Evolutionary conservation across 2,329 filamentous ascomycete species (phyloP), one percentile per base, ranked within the genome.

Genomic region (Sporothrix curviconia): DNA sequence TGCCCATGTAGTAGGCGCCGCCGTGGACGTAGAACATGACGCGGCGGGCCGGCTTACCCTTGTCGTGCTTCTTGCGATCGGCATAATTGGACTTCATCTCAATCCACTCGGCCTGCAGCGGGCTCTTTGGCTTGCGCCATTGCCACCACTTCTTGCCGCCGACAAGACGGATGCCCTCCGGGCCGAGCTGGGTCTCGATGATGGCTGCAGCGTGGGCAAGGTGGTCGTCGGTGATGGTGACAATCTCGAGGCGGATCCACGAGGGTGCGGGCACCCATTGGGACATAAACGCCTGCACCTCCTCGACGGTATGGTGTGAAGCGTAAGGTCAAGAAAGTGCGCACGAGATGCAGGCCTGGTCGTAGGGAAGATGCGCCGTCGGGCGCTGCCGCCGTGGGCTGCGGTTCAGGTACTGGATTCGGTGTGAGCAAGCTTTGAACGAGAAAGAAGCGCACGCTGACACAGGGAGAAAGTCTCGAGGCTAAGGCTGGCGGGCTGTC

Each of bases 21-120:
- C 94, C 94, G 67, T 97, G 94, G 22, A 97, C 78, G 71, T 97
- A 97, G 24, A 99, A 76, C 82, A 97, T 96, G 58, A 95, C 84
- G 54, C 91, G 84, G 36, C 51, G 54, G 11, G 50, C 46, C 7
- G 53, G 40, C 15, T 17, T n/a, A 19, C 44, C 37, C 14, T n/a
- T 15, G 4, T 64, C 84, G 85, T 17, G 82, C 66, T 81, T 82
- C 69, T 85, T 86, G 58, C 90, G 83, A 67, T 87, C 84, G 60
- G 86, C 77, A 66, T 89, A 86, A 69, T 97, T 87, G 53, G 84
- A 79, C 63, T 83, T 85, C 92, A 96, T 96, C 77, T 97, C 94
- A 64, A 99, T 90, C 92, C 92, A 97, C 69, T 99, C 92, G 0
- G 88, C 91, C 66, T 84, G 84, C 28, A 96, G 74, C 1, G 84